phyloP scores from a whole-genome alignment of 306 rosid genomes.

The Corylus avellana region DNA sequence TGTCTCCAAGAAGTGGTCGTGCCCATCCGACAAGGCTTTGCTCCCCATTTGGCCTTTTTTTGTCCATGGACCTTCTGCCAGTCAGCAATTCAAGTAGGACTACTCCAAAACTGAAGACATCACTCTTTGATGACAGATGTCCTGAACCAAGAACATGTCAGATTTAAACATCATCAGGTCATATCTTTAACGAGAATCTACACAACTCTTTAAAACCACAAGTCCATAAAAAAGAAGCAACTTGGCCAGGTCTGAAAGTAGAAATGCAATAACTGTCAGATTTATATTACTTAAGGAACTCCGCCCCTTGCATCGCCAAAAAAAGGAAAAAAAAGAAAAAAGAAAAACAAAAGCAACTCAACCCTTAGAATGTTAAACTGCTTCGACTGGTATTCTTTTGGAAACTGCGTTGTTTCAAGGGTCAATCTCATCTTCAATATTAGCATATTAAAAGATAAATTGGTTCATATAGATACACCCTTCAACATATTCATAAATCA shows the following conservation, averaged over 20 bases:
- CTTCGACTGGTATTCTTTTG: neutral
- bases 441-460: neutral
- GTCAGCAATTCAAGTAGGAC: constrained; percentile 92
- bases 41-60: constrained; percentile 90
- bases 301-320: neutral
- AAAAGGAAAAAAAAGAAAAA: neutral
- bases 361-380: neutral
- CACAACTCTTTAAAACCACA: neutral
- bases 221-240: neutral
- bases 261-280: neutral
- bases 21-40: constrained; percentile 97
- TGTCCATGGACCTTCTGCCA: constrained; percentile 89
- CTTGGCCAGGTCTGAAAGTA: neutral
- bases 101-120: constrained; percentile 95
- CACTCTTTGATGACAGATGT: constrained; percentile 89
- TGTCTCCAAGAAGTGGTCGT: constrained; percentile 72
- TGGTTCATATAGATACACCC: neutral
- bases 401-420: neutral
- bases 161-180: constrained; percentile 23
- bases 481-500: neutral
- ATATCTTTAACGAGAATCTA: neutral
- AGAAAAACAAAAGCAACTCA: neutral
- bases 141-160: constrained; percentile 43
- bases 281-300: neutral
- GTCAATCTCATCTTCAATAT: neutral